Evolutionary conservation across 768 basidiomycete genomes (phyloP), one percentile per base, ranked within the genome.

Genomic region (Amanita phalloides): DNA sequence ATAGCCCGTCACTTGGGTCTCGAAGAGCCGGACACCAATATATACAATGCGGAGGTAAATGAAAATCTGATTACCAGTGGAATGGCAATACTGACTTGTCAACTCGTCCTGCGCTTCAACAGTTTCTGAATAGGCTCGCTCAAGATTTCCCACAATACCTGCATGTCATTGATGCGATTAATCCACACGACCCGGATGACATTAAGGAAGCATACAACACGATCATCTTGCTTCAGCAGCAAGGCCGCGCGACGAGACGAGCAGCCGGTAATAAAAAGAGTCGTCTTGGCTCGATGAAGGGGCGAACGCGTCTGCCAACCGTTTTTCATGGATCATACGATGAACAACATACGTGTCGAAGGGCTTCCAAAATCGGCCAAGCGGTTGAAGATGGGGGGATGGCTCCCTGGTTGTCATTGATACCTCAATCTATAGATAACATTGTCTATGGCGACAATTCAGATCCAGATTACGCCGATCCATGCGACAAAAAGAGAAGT

Each of bases 281-380:
- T 17, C 9, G 30, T 20, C n/a, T 17, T 36, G 4, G 17, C 11
- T 48, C 33, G 11, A 48, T 21, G 13, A 11, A 14, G 33, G 10
- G 3, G 20, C 32, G 5, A 26, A 35, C 20, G 1, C 35, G 46
- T 25, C 21, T 20, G 7, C 13, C 20, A 17, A 49, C 36, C 37
- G 25, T 49, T 25, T 39, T 49, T n/a, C 21, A 7, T 7, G 47
- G 47, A 48, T 38, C 38, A 8, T 49, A 49, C 23, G 48, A 49
- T n/a, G 48, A 49, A 25, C 35, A 35, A n/a, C 20, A 37, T 9
- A 13, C 26, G 5, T 13, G 7, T 17, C n/a, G 14, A 10, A 25
- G 6, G n/a, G 26, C 3, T 4, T 30, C 30, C 3, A 4, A 33
- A 8, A n/a, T 26, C 28, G 8, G 23, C n/a, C 11, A 30, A 32